Evolutionary conservation across 1,139 yeast species (phyloP).

Genomic region (Kurtzmaniella quercitrusa): DNA sequence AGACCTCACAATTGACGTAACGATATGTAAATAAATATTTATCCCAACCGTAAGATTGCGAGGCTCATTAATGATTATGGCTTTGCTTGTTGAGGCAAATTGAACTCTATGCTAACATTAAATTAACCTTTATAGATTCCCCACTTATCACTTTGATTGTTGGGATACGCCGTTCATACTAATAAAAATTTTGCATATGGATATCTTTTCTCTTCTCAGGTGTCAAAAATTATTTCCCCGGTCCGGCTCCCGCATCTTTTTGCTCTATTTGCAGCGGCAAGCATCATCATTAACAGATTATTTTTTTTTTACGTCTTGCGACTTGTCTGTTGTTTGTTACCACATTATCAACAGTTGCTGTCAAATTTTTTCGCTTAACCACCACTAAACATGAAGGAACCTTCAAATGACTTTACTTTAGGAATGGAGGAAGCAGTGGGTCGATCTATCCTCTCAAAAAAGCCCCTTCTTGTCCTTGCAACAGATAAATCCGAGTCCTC

Average conservation of each 20-base stretch:
- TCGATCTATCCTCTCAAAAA: conserved; percentile 25
- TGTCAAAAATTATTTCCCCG: not conserved
- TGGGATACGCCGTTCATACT: no score
- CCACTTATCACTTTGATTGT: no score
- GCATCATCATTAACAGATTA: no score
- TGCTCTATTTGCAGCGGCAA: not conserved
- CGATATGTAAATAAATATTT: not conserved
- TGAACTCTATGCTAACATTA: no score
- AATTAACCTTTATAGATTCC: no score
- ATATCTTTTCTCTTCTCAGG: not conserved
- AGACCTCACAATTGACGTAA: no score
- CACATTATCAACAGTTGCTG: not conserved
- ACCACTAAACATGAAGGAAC: not conserved
- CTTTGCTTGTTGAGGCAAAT: no score
- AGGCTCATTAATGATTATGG: no score
- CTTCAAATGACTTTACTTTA: conserved; percentile 6
- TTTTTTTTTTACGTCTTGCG: not conserved
- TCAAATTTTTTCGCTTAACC: not conserved
- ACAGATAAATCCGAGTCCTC: conserved; percentile 19
- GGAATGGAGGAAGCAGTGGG: conserved; percentile 43
- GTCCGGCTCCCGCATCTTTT: not conserved
- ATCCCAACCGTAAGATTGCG: not conserved
- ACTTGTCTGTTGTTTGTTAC: not conserved
- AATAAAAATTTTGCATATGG: no score
- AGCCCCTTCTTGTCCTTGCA: conserved; percentile 42